Base-by-base conservation (phyloP, 2,329 filamentous ascomycete genomes). In the Penicillium sp. region DNA sequence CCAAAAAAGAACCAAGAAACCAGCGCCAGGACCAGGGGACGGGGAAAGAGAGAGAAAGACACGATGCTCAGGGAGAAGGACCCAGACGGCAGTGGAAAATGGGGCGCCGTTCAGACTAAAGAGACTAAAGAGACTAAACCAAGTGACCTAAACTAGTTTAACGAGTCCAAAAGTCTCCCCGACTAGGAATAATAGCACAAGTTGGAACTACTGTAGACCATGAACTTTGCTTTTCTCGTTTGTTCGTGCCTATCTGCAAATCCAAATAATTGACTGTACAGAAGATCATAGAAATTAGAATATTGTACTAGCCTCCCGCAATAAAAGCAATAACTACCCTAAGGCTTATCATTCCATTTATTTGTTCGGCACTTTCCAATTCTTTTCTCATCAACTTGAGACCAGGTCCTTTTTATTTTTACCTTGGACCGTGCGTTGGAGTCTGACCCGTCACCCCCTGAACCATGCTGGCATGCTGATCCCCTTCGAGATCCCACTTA, bases 111-210 rank as follows among this genome's bases (percentile, higher is more conserved):
- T 40, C 38, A 28, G 59, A 59, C 58, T 44, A 50, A 58, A n/a
- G n/a, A n/a, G n/a, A n/a, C n/a, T n/a, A n/a, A n/a, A n/a, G n/a
- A n/a, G n/a, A 30, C 28, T 33, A 10, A 33, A 12, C 30, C 12
- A 12, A 12, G 9, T 12, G 30, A 12, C 12, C 30, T 33, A 33
- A 42, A 19, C 30, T 9, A 38, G 49, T 30, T 37, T 15, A 40
- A 38, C 44, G 28, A n/a, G n/a, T n/a, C n/a, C n/a, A n/a, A n/a
- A n/a, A n/a, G n/a, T n/a, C n/a, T 13, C 6, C 63, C 58, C 19
- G 51, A 63, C 58, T 64, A 56, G 64, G 64, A 56, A 59, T 61
- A 56, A 59, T 61, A 61, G 63, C 56, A 64, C 49, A 12, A 10
- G 33, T 37, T n/a, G 19, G 42, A 47, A 22, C 54, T 56, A 26